Evolutionary conservation across 768 basidiomycete species (phyloP), one percentile per base, ranked within the genome.

Genomic region (Rhodocollybia butyracea): DNA sequence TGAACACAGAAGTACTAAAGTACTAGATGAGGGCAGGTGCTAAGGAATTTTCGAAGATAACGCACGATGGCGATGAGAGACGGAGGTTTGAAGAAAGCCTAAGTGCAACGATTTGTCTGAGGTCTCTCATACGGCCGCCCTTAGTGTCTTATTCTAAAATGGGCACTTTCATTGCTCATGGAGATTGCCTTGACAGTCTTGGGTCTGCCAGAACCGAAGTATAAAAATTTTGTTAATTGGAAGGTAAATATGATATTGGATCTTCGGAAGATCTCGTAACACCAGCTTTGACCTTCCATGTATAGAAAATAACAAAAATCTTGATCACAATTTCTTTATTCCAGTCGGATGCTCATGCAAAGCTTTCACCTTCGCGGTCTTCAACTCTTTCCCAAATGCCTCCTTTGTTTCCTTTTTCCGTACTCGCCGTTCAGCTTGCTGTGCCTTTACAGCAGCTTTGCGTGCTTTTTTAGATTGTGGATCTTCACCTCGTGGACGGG

Each of bases 401-500:
- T 88, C 84, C 59, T 83, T 85, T 26, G 69, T 83, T 4, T 70
- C 70, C 63, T 86, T 91, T 70, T 91, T 93, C 57, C 86, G 83
- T 13, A 67, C 70, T 50, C 89, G 76, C 34, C 90, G 81, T 22
- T 67, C 65, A 64, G 87, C 87, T 46, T 85, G 79, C 51, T 84
- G 85, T 2, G 71, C 75, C 64, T 89, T 93, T 5, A 86, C 78
- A 2, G 81, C 84, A 24, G 80, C 74, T 66, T 93, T 93, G 27
- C 90, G 78, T 0, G 79, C 77, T 62, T 78, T 88, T 67, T 86
- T 93, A 47, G 82, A 87, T 58, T 89, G 89, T 58, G 78, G 79
- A 0, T 84, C 79, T 70, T 99, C 97, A 57, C 85, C 77, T 53
- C 87, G 86, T 0, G 86, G 75, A 31, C 97, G 82, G 10, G 80